Base-by-base conservation (phyloP, 78 protist species). In the Speleostelium caveatum region DNA sequence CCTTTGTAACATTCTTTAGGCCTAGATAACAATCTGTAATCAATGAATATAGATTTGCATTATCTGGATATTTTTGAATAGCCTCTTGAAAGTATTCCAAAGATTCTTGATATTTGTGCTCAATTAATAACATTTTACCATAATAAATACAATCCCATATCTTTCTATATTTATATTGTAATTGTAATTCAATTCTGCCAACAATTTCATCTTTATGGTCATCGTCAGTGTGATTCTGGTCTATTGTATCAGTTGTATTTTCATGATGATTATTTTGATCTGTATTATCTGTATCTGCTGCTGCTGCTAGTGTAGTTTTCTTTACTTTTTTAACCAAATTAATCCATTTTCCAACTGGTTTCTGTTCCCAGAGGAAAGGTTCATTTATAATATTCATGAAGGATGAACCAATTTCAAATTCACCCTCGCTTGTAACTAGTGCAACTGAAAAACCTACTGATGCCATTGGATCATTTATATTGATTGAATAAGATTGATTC, bases 131-230 rank as follows among this genome's bases (percentile, higher is more conserved):
- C 49, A 80, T 65, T n/a, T 80, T 80, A 21, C 89, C 89, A 39
- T 49, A 61, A 80, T 80, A 80, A 26, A 80, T 73, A n/a, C 75
- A 58, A 39, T 80, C 89, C 89, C 89, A 80, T 30, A 80, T 62
- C 14, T 72, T 80, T 49, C 89, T 56, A 58, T 56, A 80, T 30
- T 80, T 80, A 22, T 80, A 80, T 41, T 80, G 89, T 4, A 80
- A 41, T 56, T 80, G 89, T 19, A 80, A 28, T 39, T 80, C 89
- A 2, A 80, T 68, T 41, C 89, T 49, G 36, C 89, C 89, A 26
- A 80, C 89, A 17, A 80, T 30, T 30, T 67, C 89, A 56, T 80
- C 89, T 38, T 80, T 77, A 32, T 60, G 35, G 53, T 67, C 73
- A 49, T 26, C 39, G 2, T 51, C 41, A 2, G 42, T 42, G 26